Evolutionary conservation across 78 protist genomes (phyloP).

Genomic region (Emiliania huxleyi): DNA sequence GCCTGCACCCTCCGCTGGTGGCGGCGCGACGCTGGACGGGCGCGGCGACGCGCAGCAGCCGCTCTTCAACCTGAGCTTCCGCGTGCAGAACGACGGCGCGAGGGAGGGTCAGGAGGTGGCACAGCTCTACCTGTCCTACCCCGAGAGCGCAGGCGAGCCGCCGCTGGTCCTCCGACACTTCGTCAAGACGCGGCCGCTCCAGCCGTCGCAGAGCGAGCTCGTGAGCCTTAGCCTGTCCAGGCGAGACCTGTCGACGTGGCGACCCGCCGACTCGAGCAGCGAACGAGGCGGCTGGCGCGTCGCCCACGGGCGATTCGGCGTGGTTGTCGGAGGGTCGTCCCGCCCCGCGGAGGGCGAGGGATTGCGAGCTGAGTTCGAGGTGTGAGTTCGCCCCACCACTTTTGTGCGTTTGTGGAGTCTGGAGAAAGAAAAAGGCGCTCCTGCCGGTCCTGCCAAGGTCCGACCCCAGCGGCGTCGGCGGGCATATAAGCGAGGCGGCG

Average conservation of each 20-base stretch:
- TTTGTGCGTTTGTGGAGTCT: too few relatives aligned
- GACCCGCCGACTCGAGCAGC: too few relatives aligned
- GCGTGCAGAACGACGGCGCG: not conserved
- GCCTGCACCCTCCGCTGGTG: not conserved
- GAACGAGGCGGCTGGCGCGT: not conserved
- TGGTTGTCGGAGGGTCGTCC: not conserved
- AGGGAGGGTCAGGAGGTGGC: not conserved
- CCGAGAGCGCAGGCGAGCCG: conserved; percentile 1
- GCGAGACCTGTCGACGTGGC: not conserved
- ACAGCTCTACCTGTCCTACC: conserved; percentile 6
- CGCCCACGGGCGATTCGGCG: not conserved
- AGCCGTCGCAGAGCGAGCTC: not conserved
- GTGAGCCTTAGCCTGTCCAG: not conserved
- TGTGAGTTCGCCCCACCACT: too few relatives aligned
- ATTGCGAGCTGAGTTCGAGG: too few relatives aligned
- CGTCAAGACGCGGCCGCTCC: not conserved
- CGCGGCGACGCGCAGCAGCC: too few relatives aligned
- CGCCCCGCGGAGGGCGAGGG: too few relatives aligned
- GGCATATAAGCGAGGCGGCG: too few relatives aligned
- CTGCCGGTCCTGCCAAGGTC: too few relatives aligned
- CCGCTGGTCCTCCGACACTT: conserved; percentile 24
- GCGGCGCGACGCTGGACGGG: not conserved
- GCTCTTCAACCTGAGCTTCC: not conserved
- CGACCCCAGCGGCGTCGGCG: too few relatives aligned
- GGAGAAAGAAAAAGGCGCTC: too few relatives aligned